These are phyloP conservation scores for Cetraspora pellucida DNA, from an alignment of 192 early-diverging fungal genomes.

Conservation along the genomic window DNA sequence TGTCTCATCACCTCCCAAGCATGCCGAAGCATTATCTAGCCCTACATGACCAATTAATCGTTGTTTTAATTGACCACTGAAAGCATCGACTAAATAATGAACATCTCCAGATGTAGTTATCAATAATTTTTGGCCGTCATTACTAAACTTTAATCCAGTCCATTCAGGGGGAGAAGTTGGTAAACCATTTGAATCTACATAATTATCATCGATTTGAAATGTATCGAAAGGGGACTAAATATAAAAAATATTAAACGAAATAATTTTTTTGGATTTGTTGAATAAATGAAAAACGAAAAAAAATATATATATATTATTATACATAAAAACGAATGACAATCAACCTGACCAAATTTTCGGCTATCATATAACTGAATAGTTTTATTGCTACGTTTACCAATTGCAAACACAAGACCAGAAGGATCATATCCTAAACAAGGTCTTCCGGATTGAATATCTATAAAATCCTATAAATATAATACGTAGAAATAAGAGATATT, in stretches of 20 bases:
- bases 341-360: conserved; percentile 54
- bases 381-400: conserved; percentile 45
- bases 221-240: too few species aligned
- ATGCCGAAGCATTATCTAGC: conserved; percentile 26
- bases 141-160: conserved; percentile 69
- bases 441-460: conserved; percentile 39
- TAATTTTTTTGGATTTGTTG: too few species aligned
- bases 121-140: conserved; percentile 75
- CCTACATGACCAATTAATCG: conserved; percentile 49
- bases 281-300: too few species aligned
- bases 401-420: conserved; percentile 75
- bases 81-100: conserved; percentile 72
- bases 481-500: too few species aligned
- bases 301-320: too few species aligned
- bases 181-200: too few species aligned
- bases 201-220: too few species aligned
- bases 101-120: conserved; percentile 61
- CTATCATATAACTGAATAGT: conserved; percentile 73
- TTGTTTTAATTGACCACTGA: conserved; percentile 49
- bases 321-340: too few species aligned
- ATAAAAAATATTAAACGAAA: too few species aligned
- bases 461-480: conserved; percentile 37
- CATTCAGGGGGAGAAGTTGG: conserved; percentile 37
- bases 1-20: conserved; percentile 57
- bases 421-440: conserved; percentile 77